Evolutionary conservation across 164 flowering plant genomes (phyloP).

Genomic region (Stephania japonica): DNA sequence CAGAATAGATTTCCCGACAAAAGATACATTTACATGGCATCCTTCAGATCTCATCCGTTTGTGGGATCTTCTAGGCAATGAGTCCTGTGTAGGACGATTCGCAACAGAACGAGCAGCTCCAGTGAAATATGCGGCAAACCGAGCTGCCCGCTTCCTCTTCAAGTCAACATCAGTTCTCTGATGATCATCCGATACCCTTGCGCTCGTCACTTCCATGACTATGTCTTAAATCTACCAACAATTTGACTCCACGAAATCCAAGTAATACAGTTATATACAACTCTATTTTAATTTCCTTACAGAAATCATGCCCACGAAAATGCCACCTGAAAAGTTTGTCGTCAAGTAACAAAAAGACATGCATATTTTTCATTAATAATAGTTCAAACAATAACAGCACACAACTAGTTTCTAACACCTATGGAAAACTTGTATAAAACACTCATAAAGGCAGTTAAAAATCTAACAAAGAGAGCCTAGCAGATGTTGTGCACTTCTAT

Average conservation of each 20-base stretch:
- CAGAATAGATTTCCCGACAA: conserved; percentile 33
- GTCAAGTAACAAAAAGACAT: conserved; percentile 1
- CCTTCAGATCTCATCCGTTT: conserved; percentile 48
- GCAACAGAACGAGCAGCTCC: conserved; percentile 27
- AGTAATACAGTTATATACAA: conserved; percentile 15
- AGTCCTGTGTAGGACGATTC: conserved; percentile 10
- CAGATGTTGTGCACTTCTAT: too few species aligned
- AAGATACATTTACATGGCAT: conserved; percentile 23
- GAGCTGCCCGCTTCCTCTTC: conserved; percentile 56
- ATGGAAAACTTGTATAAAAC: too few species aligned
- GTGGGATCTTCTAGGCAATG: conserved; percentile 23
- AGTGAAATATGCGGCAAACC: conserved; percentile 22
- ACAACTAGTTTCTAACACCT: not conserved
- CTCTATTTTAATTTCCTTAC: conserved; percentile 10
- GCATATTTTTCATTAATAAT: not conserved
- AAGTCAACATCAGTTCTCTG: conserved; percentile 27
- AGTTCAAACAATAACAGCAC: not conserved
- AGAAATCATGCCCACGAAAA: conserved; percentile 13
- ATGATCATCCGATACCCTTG: conserved; percentile 74
- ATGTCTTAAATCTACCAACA: conserved; percentile 21
- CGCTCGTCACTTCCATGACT: conserved; percentile 66
- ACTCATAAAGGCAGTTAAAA: too few species aligned
- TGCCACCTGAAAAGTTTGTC: conserved; percentile 15
- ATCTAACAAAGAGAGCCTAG: too few species aligned
- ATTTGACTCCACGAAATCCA: conserved; percentile 13